Base-by-base conservation (phyloP, 2,329 filamentous ascomycete species). In the Teratosphaeria destructans region DNA sequence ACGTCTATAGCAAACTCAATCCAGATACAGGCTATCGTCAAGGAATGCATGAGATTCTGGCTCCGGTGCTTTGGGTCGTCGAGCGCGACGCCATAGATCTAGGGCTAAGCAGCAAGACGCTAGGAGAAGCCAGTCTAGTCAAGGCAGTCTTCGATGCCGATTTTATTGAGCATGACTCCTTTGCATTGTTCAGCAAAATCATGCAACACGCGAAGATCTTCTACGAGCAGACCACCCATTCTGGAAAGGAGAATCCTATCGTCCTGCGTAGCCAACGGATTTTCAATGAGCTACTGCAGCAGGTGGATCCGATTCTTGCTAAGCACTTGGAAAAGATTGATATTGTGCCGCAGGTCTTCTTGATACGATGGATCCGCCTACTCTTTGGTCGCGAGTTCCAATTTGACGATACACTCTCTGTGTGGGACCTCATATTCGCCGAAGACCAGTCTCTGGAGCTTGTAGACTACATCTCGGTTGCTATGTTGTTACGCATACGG, bases 41-140 rank as follows among this genome's bases (percentile, higher is more conserved):
- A 76, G 94, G 94, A 11, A 99, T 99, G 93, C 94, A 99, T 72
- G 94, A 99, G 75, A 79, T 99, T 52, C 79, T 97, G 14, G 94
- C 94, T 0, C 92, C 94, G 0, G 85, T 99, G 43, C 78, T 96
- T 6, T 90, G 90, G 81, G 88, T 90, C 1, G 77, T 97, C 5
- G 85, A 92, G 66, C 81, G 86, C 66, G 94, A 99, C 75, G 87
- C 92, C 6, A 78, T 96, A 56, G 81, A 89, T 57, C 3, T 65
- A 67, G 54, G 69, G 74, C 52, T 63, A 10, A 61, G 61, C 10
- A 68, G 66, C 59, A 68, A 68, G 61, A 65, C 65, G 1, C 57
- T 71, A 56, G 68, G 67, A 47, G 65, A 71, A 56, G 70, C 71
- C 56, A 64, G 63, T 8, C 62, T 66, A 16, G 66, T 71, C 59